Evolutionary conservation across 495 filamentous ascomycete species (phyloP).

Genomic region (Aspergillus cristatus): DNA sequence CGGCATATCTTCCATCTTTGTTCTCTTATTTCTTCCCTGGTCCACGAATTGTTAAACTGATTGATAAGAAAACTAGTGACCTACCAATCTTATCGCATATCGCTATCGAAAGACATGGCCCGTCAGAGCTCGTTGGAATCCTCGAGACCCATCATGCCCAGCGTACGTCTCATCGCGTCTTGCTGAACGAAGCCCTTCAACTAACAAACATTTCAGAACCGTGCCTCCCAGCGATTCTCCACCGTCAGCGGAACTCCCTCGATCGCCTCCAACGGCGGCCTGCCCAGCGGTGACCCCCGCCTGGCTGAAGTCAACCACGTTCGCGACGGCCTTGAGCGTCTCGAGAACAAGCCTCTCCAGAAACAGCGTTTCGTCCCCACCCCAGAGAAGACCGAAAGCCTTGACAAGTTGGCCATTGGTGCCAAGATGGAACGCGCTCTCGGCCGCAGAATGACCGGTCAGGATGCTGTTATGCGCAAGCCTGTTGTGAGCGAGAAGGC

Average conservation of each 20-base stretch:
- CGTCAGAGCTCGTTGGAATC: slow-evolving; percentile 65
- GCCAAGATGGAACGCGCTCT: slow-evolving; percentile 93
- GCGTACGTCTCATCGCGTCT: slow-evolving; percentile 40
- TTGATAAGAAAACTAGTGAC: too few species aligned
- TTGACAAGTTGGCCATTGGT: slow-evolving; percentile 83
- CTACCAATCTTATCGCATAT: too few species aligned
- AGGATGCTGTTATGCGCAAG: slow-evolving; percentile 81
- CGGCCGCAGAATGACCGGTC: slow-evolving; percentile 75
- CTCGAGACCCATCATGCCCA: slow-evolving; percentile 66
- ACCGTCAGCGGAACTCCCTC: slow-evolving; percentile 71
- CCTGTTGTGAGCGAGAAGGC: slow-evolving; percentile 42
- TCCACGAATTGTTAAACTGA: background rate
- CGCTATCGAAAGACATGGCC: slow-evolving; percentile 36
- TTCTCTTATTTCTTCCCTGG: background rate
- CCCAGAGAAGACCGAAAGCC: slow-evolving; percentile 71
- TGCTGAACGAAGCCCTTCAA: too few species aligned
- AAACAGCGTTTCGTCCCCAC: slow-evolving; percentile 79
- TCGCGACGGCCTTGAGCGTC: slow-evolving; percentile 72
- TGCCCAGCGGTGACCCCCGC: slow-evolving; percentile 47
- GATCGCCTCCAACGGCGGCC: slow-evolving; percentile 55
- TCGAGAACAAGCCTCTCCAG: slow-evolving; percentile 81
- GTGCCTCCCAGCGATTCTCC: slow-evolving; percentile 69
- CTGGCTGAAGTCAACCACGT: slow-evolving; percentile 69
- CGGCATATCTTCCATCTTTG: background rate
- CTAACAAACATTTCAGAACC: slow-evolving; percentile 42